phyloP scores from a whole-genome alignment of 805 yeast genomes.

The Kuraishia piskuri region DNA sequence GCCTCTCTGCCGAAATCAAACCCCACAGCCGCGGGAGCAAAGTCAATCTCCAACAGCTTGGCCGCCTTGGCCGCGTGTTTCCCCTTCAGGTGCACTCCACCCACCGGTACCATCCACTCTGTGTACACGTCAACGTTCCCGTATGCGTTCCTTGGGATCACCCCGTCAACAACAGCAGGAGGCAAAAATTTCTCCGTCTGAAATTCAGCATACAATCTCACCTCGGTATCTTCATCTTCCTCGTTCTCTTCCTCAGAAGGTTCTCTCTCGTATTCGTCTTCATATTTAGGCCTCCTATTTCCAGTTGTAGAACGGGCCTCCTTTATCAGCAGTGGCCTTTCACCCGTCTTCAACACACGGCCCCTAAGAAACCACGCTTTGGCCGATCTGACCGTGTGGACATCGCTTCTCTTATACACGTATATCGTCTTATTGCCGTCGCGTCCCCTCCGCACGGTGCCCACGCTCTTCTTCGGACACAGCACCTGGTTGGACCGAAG shows the following conservation, averaged over 20 bases:
- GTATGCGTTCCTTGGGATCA: constrained; percentile 64
- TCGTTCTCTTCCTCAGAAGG: constrained; percentile 17
- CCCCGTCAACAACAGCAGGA: constrained; percentile 56
- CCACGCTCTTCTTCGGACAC: constrained; percentile 63
- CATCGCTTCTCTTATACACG: constrained; percentile 62
- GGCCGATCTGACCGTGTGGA: constrained; percentile 58
- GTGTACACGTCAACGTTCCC: constrained; percentile 81
- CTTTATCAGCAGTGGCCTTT: constrained; percentile 47
- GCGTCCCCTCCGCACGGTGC: constrained; percentile 46
- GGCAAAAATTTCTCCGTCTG: constrained; percentile 73
- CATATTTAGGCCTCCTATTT: constrained; percentile 9
- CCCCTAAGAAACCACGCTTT: constrained; percentile 86
- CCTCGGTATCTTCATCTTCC: constrained; percentile 45
- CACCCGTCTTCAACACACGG: constrained; percentile 62
- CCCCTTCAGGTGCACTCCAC: constrained; percentile 54
- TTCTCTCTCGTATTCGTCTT: constrained; percentile 16
- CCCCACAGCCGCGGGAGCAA: constrained; percentile 80
- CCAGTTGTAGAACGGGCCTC: constrained; percentile 15
- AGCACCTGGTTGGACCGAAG: constrained; percentile 65
- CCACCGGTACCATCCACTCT: constrained; percentile 75
- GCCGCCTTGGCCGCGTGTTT: constrained; percentile 65
- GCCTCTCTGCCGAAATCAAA: constrained; percentile 57
- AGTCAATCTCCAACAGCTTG: constrained; percentile 58
- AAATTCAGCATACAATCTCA: constrained; percentile 61
- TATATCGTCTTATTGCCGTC: constrained; percentile 35